phyloP scores from a whole-genome alignment of 2,329 filamentous ascomycete genomes.

The Colletotrichum sp. region DNA sequence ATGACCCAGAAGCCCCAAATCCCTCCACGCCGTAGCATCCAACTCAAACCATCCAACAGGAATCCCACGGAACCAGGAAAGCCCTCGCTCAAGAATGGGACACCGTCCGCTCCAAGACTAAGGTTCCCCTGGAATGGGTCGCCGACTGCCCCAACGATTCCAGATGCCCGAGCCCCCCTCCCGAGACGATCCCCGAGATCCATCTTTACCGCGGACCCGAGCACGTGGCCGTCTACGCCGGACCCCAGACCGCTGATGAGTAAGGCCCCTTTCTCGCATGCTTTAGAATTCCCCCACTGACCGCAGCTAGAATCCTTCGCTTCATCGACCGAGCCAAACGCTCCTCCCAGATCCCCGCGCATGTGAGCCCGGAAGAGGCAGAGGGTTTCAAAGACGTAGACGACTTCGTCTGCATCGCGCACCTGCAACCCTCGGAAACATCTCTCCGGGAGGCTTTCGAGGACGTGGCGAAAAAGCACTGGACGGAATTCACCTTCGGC shows the following conservation, averaged over 20 bases:
- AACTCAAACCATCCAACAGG: background rate
- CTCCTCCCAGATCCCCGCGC: slow-evolving; percentile 25
- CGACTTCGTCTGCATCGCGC: slow-evolving; percentile 35
- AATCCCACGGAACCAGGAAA: background rate
- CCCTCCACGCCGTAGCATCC: background rate
- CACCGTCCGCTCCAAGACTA: background rate
- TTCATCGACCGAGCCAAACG: slow-evolving; percentile 29
- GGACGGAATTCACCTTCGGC: slow-evolving; percentile 39
- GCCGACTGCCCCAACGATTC: background rate
- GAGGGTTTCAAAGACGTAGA: slow-evolving; percentile 32
- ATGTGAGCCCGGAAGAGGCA: slow-evolving; percentile 23
- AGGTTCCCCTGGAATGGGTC: background rate
- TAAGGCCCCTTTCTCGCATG: background rate
- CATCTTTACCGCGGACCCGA: background rate
- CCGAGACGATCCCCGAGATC: background rate
- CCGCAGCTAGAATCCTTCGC: slow-evolving; percentile 24
- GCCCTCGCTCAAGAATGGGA: background rate
- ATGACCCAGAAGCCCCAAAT: background rate
- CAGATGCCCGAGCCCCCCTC: background rate
- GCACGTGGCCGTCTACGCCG: background rate
- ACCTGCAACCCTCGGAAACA: slow-evolving; percentile 25
- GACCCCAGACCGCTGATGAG: slow-evolving; percentile 2
- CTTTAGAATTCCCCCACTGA: background rate
- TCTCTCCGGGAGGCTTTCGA: slow-evolving; percentile 24
- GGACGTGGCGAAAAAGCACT: slow-evolving; percentile 28